phyloP scores from a whole-genome alignment of 768 basidiomycete species.

The Lactarius psammicola region DNA sequence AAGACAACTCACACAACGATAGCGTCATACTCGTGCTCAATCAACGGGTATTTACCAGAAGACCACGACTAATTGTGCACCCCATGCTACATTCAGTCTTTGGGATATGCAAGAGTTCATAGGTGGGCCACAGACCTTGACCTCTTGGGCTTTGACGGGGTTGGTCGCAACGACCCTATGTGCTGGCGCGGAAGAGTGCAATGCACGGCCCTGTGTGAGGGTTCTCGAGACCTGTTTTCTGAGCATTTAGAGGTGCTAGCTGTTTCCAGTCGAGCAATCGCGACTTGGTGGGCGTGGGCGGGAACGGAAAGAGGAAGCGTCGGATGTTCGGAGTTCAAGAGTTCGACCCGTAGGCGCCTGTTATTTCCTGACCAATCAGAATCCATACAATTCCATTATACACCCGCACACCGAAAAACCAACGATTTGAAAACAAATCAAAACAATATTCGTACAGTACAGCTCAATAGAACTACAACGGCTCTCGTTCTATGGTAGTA shows the following conservation, averaged over 20 bases:
- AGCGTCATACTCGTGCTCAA: constrained; percentile 99
- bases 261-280: neutral
- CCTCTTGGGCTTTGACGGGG: constrained; percentile 79
- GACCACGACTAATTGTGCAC: constrained; percentile 56
- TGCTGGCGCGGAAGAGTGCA: constrained; percentile 61
- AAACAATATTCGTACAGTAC: constrained; percentile 1
- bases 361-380: constrained; percentile 26
- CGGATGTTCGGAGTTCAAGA: neutral
- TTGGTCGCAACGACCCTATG: constrained; percentile 65
- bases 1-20: constrained; percentile 82
- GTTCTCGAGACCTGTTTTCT: constrained; percentile 60
- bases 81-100: constrained; percentile 13
- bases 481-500: constrained; percentile 29
- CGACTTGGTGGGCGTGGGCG: constrained; percentile 28
- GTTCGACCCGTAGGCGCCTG: neutral
- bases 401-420: neutral
- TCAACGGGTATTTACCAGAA: constrained; percentile 89
- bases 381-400: constrained; percentile 10
- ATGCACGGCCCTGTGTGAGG: constrained; percentile 50
- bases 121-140: constrained; percentile 51
- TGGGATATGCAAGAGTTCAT: constrained; percentile 20
- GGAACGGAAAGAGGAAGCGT: neutral
- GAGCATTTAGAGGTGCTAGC: constrained; percentile 48
- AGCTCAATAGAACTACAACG: constrained; percentile 4
- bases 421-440: neutral